Evolutionary conservation across 192 early-diverging fungal species (phyloP), one percentile per base, ranked within the genome.

Genomic region (Coemansia sp.): DNA sequence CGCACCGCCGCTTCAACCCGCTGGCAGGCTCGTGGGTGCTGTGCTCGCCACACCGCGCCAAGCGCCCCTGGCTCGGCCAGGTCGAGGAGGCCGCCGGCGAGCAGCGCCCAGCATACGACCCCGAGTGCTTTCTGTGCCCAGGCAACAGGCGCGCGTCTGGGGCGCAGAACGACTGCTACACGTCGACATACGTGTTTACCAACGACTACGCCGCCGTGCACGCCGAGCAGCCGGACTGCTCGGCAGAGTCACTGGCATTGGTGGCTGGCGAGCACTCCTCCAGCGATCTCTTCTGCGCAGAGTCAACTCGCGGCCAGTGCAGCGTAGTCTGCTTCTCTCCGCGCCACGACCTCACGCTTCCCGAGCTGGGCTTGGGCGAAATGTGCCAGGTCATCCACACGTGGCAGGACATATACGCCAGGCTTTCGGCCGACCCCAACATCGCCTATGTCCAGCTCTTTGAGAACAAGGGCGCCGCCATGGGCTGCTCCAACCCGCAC

Each of bases 401-500:
- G 0, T 98, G 97, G 96, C 88, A 87, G 43, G 27, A 74, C n/a
- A 76, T 87, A 19, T 91, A 90, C 59, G 56, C 71, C 6, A 72
- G 86, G 8, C 74, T 95, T 29, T 71, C 81, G 6, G 47, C 74
- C 7, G 62, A 86, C 15, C 72, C 81, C 1, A 71, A 65, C 41
- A 86, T 98, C 62, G 81, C 84, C 36, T 90, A 99, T 69, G 90
- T 95, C 38, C 95, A 97, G 82, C 84, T 99, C 47, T 99, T 99
- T 86, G 97, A 99, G 68, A 99, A 99, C 85, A 99, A 99, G 84
- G 97, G 97, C 9, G 82, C 91, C 0, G 86, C 88, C 42, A 97
- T 99, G 97, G 97, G 97, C 12, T 99, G 97, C 76, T 96, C 94
- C 27, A 97, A 96, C 71, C 95, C 97, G 22, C 97, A 98, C 71